These are phyloP conservation scores for Ceratocystiopsis minuta DNA, from an alignment of 2,329 filamentous ascomycete genomes.

Conservation along the genomic window DNA sequence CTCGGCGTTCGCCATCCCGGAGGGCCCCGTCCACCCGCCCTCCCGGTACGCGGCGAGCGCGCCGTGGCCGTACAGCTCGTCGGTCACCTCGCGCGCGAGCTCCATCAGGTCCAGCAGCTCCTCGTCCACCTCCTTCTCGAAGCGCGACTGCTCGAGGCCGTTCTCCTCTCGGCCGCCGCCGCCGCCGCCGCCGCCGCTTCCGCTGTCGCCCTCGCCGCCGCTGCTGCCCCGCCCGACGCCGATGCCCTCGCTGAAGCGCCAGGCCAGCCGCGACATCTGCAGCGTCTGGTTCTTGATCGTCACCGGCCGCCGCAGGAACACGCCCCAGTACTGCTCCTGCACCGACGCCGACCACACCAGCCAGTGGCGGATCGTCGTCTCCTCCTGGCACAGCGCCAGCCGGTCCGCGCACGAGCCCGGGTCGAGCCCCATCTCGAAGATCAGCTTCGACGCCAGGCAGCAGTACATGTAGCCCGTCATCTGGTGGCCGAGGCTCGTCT, in stretches of 20 bases:
- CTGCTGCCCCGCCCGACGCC: neutral
- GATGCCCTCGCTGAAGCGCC: slow-evolving; percentile 1
- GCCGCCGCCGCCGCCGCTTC: neutral
- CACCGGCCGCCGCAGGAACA: slow-evolving; percentile 3
- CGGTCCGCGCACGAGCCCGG: slow-evolving; percentile 1
- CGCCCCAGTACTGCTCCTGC: slow-evolving; percentile 6
- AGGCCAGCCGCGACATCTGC: slow-evolving; percentile 4
- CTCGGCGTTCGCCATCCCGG: neutral
- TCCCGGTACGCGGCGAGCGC: neutral
- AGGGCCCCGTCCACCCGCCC: no score
- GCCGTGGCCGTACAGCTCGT: slow-evolving; percentile 3
- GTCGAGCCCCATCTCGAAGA: slow-evolving; percentile 5
- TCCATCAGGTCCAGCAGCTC: slow-evolving; percentile 5
- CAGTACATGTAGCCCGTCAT: slow-evolving; percentile 7
- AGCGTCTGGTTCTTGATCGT: slow-evolving; percentile 4
- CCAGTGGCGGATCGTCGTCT: slow-evolving; percentile 6
- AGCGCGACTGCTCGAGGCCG: neutral
- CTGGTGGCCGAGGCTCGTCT: slow-evolving; percentile 4
- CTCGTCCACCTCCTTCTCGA: slow-evolving; percentile 6
- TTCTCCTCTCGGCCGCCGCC: neutral
- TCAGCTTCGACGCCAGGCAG: slow-evolving; percentile 4
- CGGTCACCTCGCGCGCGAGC: slow-evolving; percentile 3
- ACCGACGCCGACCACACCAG: slow-evolving; percentile 6
- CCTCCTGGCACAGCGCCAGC: slow-evolving; percentile 1
- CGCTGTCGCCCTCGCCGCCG: neutral